These are phyloP conservation scores for Venustampulla echinocandica DNA, from an alignment of 495 filamentous ascomycete genomes.

Conservation along the genomic window DNA sequence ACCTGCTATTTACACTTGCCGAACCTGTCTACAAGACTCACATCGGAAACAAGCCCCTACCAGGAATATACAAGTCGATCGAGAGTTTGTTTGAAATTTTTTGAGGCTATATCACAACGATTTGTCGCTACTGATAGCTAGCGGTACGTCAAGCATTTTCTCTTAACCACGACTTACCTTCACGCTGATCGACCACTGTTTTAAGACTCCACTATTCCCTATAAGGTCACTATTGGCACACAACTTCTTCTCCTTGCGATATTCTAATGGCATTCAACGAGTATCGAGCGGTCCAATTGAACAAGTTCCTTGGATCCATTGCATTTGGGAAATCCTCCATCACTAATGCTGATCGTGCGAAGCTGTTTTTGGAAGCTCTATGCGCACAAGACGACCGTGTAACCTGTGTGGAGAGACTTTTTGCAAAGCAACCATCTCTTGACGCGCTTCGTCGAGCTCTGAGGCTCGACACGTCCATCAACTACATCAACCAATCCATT, in stretches of 20 bases:
- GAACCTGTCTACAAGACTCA: background rate
- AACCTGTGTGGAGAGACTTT: background rate
- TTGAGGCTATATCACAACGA: background rate
- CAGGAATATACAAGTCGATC: constrained; percentile 1
- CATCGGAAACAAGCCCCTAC: background rate
- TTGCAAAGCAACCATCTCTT: background rate
- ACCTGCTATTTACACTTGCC: background rate
- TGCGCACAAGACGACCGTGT: background rate
- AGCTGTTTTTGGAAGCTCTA: background rate
- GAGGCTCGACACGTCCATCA: background rate
- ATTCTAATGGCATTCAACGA: background rate
- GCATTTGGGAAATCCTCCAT: constrained; percentile 1
- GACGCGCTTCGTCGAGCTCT: background rate
- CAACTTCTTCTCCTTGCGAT: constrained; percentile 1
- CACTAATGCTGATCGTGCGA: constrained; percentile 2
- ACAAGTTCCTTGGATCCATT: constrained; percentile 3
- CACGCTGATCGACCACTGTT: constrained; percentile 1
- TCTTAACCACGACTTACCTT: background rate
- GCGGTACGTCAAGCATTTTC: background rate
- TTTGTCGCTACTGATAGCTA: background rate
- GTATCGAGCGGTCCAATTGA: background rate
- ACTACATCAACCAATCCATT: background rate
- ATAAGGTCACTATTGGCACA: background rate
- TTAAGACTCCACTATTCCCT: background rate
- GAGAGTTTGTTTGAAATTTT: background rate